These are phyloP conservation scores for Plasmodium vivax DNA, from an alignment of 169 alveolate genomes.

Conservation along the genomic window DNA sequence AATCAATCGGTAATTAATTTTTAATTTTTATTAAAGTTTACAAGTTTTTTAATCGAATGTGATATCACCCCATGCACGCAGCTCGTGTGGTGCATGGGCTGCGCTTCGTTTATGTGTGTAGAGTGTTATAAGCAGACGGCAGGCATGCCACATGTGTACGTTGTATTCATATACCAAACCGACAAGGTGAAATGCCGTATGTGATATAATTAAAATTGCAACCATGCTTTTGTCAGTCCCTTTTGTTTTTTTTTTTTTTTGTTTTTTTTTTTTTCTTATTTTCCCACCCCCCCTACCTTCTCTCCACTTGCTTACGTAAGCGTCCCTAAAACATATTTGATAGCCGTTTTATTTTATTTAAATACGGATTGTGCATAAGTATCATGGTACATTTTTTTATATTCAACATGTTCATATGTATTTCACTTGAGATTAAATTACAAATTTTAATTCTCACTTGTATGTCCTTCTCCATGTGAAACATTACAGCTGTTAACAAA, in stretches of 20 bases:
- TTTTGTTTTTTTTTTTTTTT: background rate
- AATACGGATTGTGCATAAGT: slow-evolving; percentile 36
- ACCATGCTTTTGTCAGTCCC: background rate
- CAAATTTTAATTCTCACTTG: slow-evolving; percentile 14
- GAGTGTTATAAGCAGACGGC: background rate
- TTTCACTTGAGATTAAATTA: background rate
- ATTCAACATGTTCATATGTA: background rate
- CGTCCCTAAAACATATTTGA: slow-evolving; percentile 10
- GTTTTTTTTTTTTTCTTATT: background rate
- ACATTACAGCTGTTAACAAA: slow-evolving; percentile 36
- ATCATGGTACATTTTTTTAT: slow-evolving; percentile 28
- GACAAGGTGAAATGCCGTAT: background rate
- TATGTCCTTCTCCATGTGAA: slow-evolving; percentile 53
- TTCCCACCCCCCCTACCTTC: background rate
- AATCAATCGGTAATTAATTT: background rate
- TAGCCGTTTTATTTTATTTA: slow-evolving; percentile 30
- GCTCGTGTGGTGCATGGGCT: background rate
- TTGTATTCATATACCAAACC: background rate
- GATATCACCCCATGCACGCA: background rate
- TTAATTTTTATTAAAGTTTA: background rate
- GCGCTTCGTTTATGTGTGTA: background rate
- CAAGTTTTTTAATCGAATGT: background rate
- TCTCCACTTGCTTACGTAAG: background rate
- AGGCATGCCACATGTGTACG: background rate
- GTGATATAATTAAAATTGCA: background rate